Percentiles rank a stretch among this genome's conserved stretches.
Evolutionary conservation across 805 yeast genomes (phyloP).

Genomic region (Starmerella vitae): DNA sequence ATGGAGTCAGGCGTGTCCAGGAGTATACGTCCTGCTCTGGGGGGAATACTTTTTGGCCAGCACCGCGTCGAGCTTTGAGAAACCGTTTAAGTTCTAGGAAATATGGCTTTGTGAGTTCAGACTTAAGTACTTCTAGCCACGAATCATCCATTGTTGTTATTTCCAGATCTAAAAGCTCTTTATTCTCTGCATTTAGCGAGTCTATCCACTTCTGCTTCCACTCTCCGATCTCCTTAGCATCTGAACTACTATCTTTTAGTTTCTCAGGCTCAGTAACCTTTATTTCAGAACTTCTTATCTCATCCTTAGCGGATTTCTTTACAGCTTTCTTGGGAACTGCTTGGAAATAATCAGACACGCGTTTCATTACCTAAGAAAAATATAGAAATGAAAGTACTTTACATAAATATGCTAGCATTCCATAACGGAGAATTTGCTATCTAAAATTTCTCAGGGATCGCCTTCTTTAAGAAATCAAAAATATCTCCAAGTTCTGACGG

Average conservation of each 20-base stretch:
- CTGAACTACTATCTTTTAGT: not conserved
- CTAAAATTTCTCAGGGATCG: too few species aligned
- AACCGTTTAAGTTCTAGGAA: constrained; percentile 61
- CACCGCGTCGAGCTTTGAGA: constrained; percentile 35
- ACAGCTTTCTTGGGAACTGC: too few species aligned
- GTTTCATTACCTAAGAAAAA: too few species aligned
- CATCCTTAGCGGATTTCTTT: too few species aligned
- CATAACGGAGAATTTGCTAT: too few species aligned
- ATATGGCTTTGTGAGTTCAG: constrained; percentile 72
- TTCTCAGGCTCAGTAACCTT: not conserved
- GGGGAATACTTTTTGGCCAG: constrained; percentile 55
- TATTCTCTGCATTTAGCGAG: constrained; percentile 36
- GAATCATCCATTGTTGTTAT: constrained; percentile 54
- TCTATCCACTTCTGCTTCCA: constrained; percentile 38
- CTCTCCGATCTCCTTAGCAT: not conserved
- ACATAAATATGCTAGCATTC: too few species aligned
- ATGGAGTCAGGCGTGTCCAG: constrained; percentile 80
- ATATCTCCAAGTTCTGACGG: constrained; percentile 54
- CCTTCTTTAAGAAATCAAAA: constrained; percentile 33
- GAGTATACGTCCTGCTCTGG: constrained; percentile 66
- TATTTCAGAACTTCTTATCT: too few species aligned
- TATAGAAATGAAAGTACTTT: too few species aligned
- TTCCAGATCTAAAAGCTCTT: constrained; percentile 47
- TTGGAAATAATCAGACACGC: too few species aligned
- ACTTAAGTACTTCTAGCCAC: constrained; percentile 61